Evolutionary conservation across 192 early-diverging fungal species (phyloP), one percentile per base, ranked within the genome.

Genomic region (Coemansia sp.): DNA sequence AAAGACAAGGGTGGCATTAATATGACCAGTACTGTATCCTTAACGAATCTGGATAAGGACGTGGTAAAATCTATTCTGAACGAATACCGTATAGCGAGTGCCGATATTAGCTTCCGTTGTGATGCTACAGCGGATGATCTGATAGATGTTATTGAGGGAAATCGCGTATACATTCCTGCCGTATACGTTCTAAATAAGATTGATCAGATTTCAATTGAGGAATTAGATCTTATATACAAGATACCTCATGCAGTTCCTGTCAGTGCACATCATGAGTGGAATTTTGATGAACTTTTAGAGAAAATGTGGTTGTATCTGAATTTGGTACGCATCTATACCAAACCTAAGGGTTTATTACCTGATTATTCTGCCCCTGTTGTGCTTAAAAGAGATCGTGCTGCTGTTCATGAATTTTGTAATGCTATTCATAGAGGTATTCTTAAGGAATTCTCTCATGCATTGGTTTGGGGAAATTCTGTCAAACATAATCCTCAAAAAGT

Each of bases 161-260:
- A 88, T 76, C 78, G 96, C 24, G 89, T 96, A n/a, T 98, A 98
- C 83, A 92, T 98, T 53, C 97, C 97, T 10, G 87, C 87, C 60
- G 82, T 97, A 39, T 99, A 99, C 65, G 95, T 99, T 20, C 84
- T 99, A 55, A 99, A 99, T 91, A 99, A 99, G 85, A 97, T 99
- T 72, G 93, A 95, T 80, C 93, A 94, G 79, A 96, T 96, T 74
- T 93, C 92, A 29, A 94, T 96, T 62, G 90, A 97, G 79, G 94
- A 98, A 77, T 86, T 96, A 46, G 95, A 96, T 71, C 88, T 96
- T 50, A 88, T 99, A 30, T 97, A 96, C 87, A 94, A 94, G 78
- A 96, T 99, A 75, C 96, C 96, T 10, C 91, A 98, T 69, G 93
- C 94, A 6, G 89, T 96, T 53, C 91, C 90, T 31, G 86, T 93